Evolutionary conservation across 1,284 basidiomycete species (phyloP), one percentile per base, ranked within the genome.

Genomic region (Rugosomyces carneus): DNA sequence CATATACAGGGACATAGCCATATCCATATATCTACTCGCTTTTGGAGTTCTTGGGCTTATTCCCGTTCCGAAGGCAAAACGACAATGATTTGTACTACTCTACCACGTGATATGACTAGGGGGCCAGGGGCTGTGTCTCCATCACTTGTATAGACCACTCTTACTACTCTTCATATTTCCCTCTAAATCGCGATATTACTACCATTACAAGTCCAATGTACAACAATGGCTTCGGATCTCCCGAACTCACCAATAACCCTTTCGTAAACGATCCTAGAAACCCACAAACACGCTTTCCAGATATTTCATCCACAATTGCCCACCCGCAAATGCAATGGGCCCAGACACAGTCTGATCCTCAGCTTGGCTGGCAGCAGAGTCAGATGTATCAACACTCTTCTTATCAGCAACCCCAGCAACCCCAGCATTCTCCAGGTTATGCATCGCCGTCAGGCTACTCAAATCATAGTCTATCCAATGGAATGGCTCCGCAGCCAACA

Each of bases 31-130:
- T 55, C 76, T 78, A 8, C 68, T 86, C 31, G 69, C 69, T 13
- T 84, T 88, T 58, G 84, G 84, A 20, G 60, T 86, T 31, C 70
- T 88, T 47, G 84, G 84, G 1, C 67, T 88, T 21, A 65, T 88
- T 43, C 81, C 84, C 8, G 74, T 75, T 21, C 84, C 83, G 10
- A 71, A 72, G 57, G 61, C 72, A 45, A 69, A 64, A 49, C 65
- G 72, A 37, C 47, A 47, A 50, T 67, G 54, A 61, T 15, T 19
- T 50, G 42, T 51, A 37, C n/a, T n/a, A n/a, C n/a, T n/a, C n/a
- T 36, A 31, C 6, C 36, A 37, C 36, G 36, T 20, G 21, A 37
- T 37, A 19, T 10, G 36, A 21, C 16, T 19, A 26, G 7, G 7
- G 11, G 35, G 6, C 11, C 8, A 37, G 5, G 8, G 35, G 7